A percentile compares a stretch with the other conserved stretches of the same genome.
Evolutionary conservation across 768 basidiomycete species (phyloP).

Genomic region (Russula abietina): DNA sequence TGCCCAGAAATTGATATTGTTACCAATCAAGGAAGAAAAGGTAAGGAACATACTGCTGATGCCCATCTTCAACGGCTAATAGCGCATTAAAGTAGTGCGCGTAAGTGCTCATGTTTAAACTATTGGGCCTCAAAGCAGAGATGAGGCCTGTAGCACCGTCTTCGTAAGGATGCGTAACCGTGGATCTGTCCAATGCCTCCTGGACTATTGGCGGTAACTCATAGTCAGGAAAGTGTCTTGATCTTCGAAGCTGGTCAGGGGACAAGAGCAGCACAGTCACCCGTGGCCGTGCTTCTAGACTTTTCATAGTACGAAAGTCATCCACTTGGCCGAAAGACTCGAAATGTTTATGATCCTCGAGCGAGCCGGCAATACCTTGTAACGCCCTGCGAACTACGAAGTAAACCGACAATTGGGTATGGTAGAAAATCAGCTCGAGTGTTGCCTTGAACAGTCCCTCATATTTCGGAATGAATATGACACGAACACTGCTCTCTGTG

Average conservation of each 20-base stretch:
- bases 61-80: constrained; percentile 29
- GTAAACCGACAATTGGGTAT: neutral
- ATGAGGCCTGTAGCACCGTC: neutral
- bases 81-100: constrained; percentile 9
- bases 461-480: constrained; percentile 15
- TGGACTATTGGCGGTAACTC: constrained; percentile 7
- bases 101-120: constrained; percentile 8
- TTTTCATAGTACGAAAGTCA: neutral
- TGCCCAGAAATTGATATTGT: constrained; percentile 36
- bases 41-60: constrained; percentile 44
- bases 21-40: constrained; percentile 7
- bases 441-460: constrained; percentile 11
- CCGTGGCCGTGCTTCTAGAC: neutral
- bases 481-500: neutral
- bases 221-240: constrained; percentile 9
- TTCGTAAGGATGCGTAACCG: neutral
- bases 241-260: neutral
- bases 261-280: neutral
- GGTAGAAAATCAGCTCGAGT: constrained; percentile 14
- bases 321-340: neutral
- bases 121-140: neutral
- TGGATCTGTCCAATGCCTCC: neutral
- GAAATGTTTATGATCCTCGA: constrained; percentile 6
- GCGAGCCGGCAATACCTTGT: constrained; percentile 11
- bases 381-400: constrained; percentile 1